Evolutionary conservation across 805 yeast genomes (phyloP), one percentile per base, ranked within the genome.

Genomic region (Scheffersomyces lignosus): DNA sequence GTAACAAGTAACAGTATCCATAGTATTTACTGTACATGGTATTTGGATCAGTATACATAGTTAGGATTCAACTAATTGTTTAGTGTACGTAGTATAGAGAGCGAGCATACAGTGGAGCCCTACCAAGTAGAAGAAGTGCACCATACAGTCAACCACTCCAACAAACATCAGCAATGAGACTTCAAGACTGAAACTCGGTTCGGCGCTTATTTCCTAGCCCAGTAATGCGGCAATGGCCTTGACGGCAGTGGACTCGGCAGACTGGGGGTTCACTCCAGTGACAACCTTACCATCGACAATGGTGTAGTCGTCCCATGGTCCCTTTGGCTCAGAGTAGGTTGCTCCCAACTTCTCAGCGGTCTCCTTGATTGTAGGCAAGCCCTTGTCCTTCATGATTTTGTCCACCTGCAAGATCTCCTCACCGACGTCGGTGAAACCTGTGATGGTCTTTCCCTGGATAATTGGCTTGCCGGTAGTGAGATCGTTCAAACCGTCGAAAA

Each of bases 191-290:
- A n/a, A n/a, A n/a, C n/a, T n/a, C n/a, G n/a, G n/a, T n/a, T n/a
- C n/a, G n/a, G n/a, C n/a, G n/a, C n/a, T n/a, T n/a, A n/a, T n/a
- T n/a, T n/a, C n/a, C 24, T 20, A 20, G 7, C 9, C 24, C 24
- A 7, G 23, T 9, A 33, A 30, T 12, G 40, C 48, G n/a, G 36
- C 47, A 28, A 68, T 38, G 17, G 70, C 65, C 40, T 62, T 64
- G 36, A 53, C 55, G 26, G 83, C 83, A 29, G 79, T 71, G 4
- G 70, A 64, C 9, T 49, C 39, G 9, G 82, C 81, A 30, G 78
- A 70, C 14, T 75, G 77, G 15, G 87, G 87, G 61, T 81, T 81
- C 16, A 73, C 76, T 31, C 87, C 87, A n/a, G 84, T 74, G 27
- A 81, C 77, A 28, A 81, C 36, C 48, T 73, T 73, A 18, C 81